A percentile compares a stretch with the other conserved stretches of the same genome.
Evolutionary conservation across 208 protist species (phyloP).

Genomic region (Trypanosomatidae sp.): DNA sequence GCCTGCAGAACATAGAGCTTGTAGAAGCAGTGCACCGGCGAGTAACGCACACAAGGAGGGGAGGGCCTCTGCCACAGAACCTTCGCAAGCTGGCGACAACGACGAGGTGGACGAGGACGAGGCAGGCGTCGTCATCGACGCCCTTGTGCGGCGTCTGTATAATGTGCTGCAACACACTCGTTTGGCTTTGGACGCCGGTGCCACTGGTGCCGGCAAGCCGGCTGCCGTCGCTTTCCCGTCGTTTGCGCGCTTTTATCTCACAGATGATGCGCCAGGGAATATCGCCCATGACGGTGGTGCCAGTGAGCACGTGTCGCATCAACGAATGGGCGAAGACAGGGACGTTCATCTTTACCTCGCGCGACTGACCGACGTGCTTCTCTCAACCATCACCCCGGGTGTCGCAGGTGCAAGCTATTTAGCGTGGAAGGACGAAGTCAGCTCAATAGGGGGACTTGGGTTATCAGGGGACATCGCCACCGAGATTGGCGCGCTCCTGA

Average conservation of each 20-base stretch:
- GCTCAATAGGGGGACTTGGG: background rate
- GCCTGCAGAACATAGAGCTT: background rate
- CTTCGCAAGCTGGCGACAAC: background rate
- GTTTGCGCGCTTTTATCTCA: constrained; percentile 29
- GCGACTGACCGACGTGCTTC: constrained; percentile 11
- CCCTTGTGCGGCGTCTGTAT: constrained; percentile 9
- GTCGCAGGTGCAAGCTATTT: background rate
- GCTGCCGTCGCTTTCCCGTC: constrained; percentile 14
- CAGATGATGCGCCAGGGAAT: background rate
- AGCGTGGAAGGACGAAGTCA: background rate
- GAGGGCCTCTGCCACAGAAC: background rate
- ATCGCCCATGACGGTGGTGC: background rate
- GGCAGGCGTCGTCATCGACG: background rate
- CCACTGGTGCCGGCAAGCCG: background rate
- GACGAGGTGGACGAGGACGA: background rate
- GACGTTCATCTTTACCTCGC: constrained; percentile 1
- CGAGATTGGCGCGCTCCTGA: constrained; percentile 10
- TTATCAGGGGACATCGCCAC: constrained; percentile 16
- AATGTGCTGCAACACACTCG: constrained; percentile 15
- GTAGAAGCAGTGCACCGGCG: background rate
- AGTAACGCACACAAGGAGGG: background rate
- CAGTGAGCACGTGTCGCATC: background rate
- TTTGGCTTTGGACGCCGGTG: background rate
- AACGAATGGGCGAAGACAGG: background rate
- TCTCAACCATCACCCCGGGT: constrained; percentile 1